Evolutionary conservation across 2,329 filamentous ascomycete species (phyloP).

Genomic region (Gaeumannomyces tritici): DNA sequence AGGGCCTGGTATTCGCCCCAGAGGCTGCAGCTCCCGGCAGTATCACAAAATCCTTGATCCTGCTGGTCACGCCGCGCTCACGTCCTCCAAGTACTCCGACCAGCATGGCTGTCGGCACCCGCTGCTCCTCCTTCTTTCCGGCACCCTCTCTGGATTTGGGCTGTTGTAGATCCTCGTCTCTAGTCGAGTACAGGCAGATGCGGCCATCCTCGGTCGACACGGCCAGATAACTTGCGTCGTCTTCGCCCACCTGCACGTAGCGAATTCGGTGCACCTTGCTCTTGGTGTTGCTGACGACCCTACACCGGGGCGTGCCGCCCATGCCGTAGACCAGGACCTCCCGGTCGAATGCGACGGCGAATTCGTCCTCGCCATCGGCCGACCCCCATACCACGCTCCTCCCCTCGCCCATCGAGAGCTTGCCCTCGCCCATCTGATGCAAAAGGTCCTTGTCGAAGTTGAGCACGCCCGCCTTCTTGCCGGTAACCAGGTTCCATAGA

Average conservation of each 20-base stretch:
- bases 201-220: slow-evolving; percentile 86
- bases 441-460: slow-evolving; percentile 72
- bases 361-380: slow-evolving; percentile 63
- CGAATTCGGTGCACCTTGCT: slow-evolving; percentile 78
- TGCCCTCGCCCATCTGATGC: slow-evolving; percentile 64
- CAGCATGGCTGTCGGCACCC: slow-evolving; percentile 50
- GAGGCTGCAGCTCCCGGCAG: slow-evolving; percentile 33
- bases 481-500: slow-evolving; percentile 93
- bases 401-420: slow-evolving; percentile 72
- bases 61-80: slow-evolving; percentile 52
- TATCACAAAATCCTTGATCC: slow-evolving; percentile 84
- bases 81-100: slow-evolving; percentile 73
- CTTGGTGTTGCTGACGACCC: slow-evolving; percentile 54
- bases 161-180: slow-evolving; percentile 32
- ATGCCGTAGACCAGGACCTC: slow-evolving; percentile 80
- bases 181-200: slow-evolving; percentile 73
- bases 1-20: slow-evolving; percentile 33
- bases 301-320: slow-evolving; percentile 73
- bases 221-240: slow-evolving; percentile 42
- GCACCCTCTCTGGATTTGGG: slow-evolving; percentile 7
- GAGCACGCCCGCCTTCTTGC: slow-evolving; percentile 87
- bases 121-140: slow-evolving; percentile 9
- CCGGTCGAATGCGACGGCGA: slow-evolving; percentile 80
- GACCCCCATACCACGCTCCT: slow-evolving; percentile 71
- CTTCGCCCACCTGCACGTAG: slow-evolving; percentile 51